Percentiles rank a stretch among this genome's conserved stretches.
phyloP scores from a whole-genome alignment of 2,329 filamentous ascomycete species.

The Neobulgaria alba region DNA sequence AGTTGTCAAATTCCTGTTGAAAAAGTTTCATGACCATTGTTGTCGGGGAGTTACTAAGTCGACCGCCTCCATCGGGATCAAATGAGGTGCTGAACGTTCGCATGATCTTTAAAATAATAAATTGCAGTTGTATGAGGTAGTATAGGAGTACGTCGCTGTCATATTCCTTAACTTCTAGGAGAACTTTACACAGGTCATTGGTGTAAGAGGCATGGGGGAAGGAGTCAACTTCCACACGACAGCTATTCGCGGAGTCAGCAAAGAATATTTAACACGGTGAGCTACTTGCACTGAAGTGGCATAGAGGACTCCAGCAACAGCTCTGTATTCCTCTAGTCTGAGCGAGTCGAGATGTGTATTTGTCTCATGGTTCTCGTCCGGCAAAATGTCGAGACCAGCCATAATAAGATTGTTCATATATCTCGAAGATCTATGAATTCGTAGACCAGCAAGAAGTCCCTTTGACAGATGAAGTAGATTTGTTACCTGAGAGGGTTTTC shows the following conservation, averaged over 20 bases:
- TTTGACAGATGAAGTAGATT: constrained; percentile 28
- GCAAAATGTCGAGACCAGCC: background rate
- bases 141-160: constrained; percentile 4
- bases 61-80: no score
- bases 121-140: constrained; percentile 3
- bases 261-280: background rate
- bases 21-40: background rate
- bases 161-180: constrained; percentile 7
- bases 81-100: background rate
- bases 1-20: background rate
- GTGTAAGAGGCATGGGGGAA: constrained; percentile 8
- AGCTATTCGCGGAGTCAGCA: constrained; percentile 1
- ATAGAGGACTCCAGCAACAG: constrained; percentile 4
- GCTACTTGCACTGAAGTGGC: constrained; percentile 7
- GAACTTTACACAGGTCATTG: constrained; percentile 5
- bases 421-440: background rate
- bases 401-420: background rate
- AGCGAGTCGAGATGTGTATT: background rate
- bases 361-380: background rate
- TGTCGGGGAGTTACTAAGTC: background rate
- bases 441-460: constrained; percentile 9
- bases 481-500: constrained; percentile 21
- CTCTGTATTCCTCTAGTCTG: constrained; percentile 10
- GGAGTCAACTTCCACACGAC: constrained; percentile 6
- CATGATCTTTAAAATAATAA: constrained; percentile 1